Evolutionary conservation across 371 early-diverging fungal species (phyloP).

Genomic region (Vairimorpha necatrix): DNA sequence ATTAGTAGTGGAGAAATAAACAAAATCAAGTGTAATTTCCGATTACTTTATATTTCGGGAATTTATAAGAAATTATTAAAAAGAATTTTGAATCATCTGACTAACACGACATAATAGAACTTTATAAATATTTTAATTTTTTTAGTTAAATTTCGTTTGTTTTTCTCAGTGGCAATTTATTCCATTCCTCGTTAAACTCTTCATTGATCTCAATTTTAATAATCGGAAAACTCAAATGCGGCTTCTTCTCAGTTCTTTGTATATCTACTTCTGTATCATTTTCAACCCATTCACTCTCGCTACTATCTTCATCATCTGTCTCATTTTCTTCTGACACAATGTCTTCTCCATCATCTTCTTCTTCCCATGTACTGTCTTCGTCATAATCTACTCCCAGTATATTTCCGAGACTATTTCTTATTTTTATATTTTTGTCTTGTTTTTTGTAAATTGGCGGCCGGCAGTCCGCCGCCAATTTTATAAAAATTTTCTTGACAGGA

Average conservation of each 20-base stretch:
- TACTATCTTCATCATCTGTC: neutral
- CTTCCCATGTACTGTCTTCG: conserved; percentile 26
- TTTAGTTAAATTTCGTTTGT: neutral
- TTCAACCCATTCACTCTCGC: neutral
- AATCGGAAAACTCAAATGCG: neutral
- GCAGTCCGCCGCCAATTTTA: neutral
- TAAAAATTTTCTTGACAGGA: conserved; percentile 20
- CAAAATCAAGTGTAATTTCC: neutral
- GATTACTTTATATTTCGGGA: neutral
- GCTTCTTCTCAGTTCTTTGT: neutral
- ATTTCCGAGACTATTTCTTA: neutral
- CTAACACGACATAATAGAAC: neutral
- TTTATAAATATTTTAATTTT: neutral
- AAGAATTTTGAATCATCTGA: neutral
- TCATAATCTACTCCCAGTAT: conserved; percentile 20
- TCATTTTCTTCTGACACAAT: conserved; percentile 7
- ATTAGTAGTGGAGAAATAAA: neutral
- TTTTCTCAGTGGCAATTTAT: neutral
- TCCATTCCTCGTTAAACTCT: neutral
- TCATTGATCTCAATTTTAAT: neutral
- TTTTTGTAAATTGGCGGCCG: neutral
- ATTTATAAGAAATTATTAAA: conserved; percentile 25
- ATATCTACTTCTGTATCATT: conserved; percentile 1
- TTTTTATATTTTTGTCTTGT: neutral
- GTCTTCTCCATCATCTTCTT: conserved; percentile 1